Base-by-base conservation (phyloP, 768 basidiomycete species). In the Pilatotrama ljubarskyi region DNA sequence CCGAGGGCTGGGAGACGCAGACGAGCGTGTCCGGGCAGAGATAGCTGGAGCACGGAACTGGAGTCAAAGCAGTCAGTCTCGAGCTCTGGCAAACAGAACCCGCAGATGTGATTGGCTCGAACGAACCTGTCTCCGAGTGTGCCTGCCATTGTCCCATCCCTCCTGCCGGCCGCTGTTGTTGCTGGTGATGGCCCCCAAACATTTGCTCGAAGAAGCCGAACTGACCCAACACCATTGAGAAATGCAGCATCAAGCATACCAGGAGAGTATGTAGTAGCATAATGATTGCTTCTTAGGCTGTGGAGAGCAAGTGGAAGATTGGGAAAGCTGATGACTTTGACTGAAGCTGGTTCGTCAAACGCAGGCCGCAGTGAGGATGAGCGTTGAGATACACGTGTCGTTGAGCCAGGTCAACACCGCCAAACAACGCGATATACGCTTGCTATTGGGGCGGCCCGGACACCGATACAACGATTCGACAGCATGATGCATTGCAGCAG, bases 161-260 rank as follows among this genome's bases (percentile, higher is more conserved):
- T 14, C 63, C 80, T 42, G 78, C 71, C 22, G 80, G 78, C 44
- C 80, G 79, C 55, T 78, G 79, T 51, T 81, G 82, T 40, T 86
- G 85, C 18, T 83, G 80, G 24, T 75, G 74, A 38, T 83, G 82
- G 22, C 82, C 77, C 41, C 84, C 83, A 66, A 90, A 92, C 83
- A 91, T 86, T 41, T 87, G 84, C 61, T 88, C 84, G 67, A 93
- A 93, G 73, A 91, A 89, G 46, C 84, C 79, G 71, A 91, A 92
- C 66, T 92, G 89, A 87, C 15, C 76, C 74, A 32, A 72, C 81
- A 43, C 77, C 46, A 22, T 76, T 18, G 55, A 52, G 24, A 36
- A 44, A 25, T 56, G 58, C 1, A 59, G 73, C 15, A 74, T 62
- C 18, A 79, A 64, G 53, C 77, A 72, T 5, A 78, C 57, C 14